Evolutionary conservation across 345 rosid species (phyloP), one percentile per base, ranked within the genome.

Genomic region (Eucalyptus shirleyi): DNA sequence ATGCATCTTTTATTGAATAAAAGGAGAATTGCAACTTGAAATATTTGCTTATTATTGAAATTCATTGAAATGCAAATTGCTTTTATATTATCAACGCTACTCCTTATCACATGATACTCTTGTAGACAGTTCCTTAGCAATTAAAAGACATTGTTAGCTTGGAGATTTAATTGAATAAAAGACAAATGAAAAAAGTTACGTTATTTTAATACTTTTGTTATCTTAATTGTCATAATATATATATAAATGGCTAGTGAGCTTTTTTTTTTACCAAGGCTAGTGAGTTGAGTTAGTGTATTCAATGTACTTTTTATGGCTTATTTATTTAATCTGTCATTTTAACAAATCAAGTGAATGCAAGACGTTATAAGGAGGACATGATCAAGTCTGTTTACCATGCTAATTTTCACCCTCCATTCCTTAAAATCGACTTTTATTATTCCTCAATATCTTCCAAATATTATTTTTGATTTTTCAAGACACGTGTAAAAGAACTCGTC

Each of bases 261-360:
- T 2, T 1, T 8, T 53, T 3, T 53, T 8, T 2, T 4, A 21
- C 2, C 11, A 1, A 53, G 26, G 59, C 11, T 53, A 53, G 26
- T 53, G 59, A 53, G 5, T 53, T 11, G 6, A 69, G 23, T 34
- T 17, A 69, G 28, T 14, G 2, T 16, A 65, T 65, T 65, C 9
- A 65, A 18, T 69, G 7, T 17, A 17, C 3, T 69, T n/a, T 69
- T 69, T 34, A 19, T 5, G 2, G 1, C 2, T 18, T 10, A 69
- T 34, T 18, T 69, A 69, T 69, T 34, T 34, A 34, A 2, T 69
- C 2, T 34, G 0, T 69, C 2, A 69, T 69, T 69, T 69, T 34
- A 8, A 34, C 30, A 56, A 24, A 56, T 56, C 30, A 56, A 56
- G 0, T 9, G 13, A 28, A 28, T 0, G 1, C 5, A 59, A 59